These are phyloP conservation scores for Spathaspora sp. DNA, from an alignment of 1,139 yeast species.

Conservation along the genomic window DNA sequence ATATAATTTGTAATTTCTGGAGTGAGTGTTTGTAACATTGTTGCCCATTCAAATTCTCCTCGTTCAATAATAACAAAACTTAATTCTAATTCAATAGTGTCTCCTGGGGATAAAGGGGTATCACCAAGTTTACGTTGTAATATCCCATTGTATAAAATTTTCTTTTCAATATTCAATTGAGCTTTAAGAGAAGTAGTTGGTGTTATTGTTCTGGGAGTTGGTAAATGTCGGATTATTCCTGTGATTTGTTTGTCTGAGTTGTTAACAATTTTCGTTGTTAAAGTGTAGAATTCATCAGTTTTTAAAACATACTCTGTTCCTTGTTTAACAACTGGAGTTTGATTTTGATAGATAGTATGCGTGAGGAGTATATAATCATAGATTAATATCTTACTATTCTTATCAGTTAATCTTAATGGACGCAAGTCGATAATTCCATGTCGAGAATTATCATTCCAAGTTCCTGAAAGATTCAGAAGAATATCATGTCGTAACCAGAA, in stretches of 20 bases:
- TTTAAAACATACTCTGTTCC: conserved; percentile 28
- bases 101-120: conserved; percentile 41
- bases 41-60: conserved; percentile 83
- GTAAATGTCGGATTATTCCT: conserved; percentile 69
- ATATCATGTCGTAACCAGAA: conserved; percentile 82
- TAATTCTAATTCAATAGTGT: conserved; percentile 36
- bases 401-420: conserved; percentile 56
- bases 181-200: not conserved
- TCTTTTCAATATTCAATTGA: conserved; percentile 43
- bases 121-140: conserved; percentile 49
- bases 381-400: conserved; percentile 51
- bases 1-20: conserved; percentile 19
- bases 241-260: conserved; percentile 48
- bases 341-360: conserved; percentile 23
- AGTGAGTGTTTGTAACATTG: conserved; percentile 53
- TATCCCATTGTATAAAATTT: conserved; percentile 61
- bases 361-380: conserved; percentile 47
- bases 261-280: conserved; percentile 48
- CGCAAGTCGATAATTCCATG: conserved; percentile 66
- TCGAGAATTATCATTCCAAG: conserved; percentile 51
- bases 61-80: conserved; percentile 63
- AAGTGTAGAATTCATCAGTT: conserved; percentile 49
- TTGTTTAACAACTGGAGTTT: conserved; percentile 7
- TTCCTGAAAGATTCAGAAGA: conserved; percentile 57
- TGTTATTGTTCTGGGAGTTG: conserved; percentile 22